Percentiles rank a stretch among this genome's conserved stretches.
Evolutionary conservation across 352 stramenopile genomes (phyloP).

Genomic region (Pythium monospermum): DNA sequence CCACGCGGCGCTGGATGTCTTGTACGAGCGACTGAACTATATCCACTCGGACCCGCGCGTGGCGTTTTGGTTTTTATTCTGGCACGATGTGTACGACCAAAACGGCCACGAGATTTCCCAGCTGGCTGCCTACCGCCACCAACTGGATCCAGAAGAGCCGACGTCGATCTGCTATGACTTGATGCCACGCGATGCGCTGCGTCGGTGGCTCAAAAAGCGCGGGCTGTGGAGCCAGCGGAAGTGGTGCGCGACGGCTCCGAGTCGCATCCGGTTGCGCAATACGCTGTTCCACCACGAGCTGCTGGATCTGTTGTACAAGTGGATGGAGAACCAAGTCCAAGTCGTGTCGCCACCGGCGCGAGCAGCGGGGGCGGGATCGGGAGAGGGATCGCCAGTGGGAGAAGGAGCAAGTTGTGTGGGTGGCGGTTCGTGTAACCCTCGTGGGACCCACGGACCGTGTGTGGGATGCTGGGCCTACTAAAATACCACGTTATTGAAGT

Average conservation of each 20-base stretch:
- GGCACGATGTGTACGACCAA: conserved; percentile 33
- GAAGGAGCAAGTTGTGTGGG: no score
- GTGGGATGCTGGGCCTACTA: no score
- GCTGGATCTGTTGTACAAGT: conserved; percentile 6
- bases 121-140: conserved; percentile 7
- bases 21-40: conserved; percentile 27
- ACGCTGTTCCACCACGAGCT: conserved; percentile 9
- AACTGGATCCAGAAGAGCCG: conserved; percentile 9
- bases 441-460: no score
- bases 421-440: no score
- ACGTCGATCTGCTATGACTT: conserved; percentile 31
- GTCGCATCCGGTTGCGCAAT: conserved; percentile 7
- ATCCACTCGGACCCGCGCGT: conserved; percentile 24
- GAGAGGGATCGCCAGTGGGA: no score
- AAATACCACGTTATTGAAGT: no score
- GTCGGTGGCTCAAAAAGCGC: conserved; percentile 18
- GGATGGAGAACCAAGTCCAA: conserved; percentile 1
- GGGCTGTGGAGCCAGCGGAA: conserved; percentile 7
- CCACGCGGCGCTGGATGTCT: conserved; percentile 21
- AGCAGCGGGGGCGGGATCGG: no score
- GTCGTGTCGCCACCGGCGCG: no score
- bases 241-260: no score
- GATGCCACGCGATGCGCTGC: conserved; percentile 25
- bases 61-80: conserved; percentile 44
- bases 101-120: conserved; percentile 25